A percentile compares a stretch with the other conserved stretches of the same genome.
These are phyloP conservation scores for Gossypium gossypioides DNA, from an alignment of 441 rosid genomes.

Conservation along the genomic window DNA sequence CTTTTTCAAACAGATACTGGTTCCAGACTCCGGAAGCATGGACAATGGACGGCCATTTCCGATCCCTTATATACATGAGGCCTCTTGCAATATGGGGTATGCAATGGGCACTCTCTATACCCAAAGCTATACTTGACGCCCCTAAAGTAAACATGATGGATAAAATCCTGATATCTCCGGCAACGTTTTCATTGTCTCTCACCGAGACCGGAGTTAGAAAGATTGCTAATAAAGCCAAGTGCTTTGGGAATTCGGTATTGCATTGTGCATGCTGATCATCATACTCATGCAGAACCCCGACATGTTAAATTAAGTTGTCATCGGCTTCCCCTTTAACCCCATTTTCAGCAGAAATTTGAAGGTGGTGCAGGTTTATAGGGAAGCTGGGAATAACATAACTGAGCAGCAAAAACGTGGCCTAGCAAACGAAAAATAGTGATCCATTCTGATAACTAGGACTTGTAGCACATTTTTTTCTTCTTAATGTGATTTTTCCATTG, in stretches of 20 bases:
- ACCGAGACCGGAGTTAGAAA: constrained; percentile 31
- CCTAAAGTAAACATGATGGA: constrained; percentile 82
- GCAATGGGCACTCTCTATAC: constrained; percentile 83
- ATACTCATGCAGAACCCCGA: neutral
- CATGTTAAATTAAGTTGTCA: neutral
- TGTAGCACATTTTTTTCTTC: neutral
- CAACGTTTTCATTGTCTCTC: constrained; percentile 34
- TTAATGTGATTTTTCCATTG: neutral
- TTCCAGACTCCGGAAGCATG: constrained; percentile 98
- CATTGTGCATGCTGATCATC: constrained; percentile 47
- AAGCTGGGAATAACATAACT: neutral
- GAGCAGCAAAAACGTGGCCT: neutral
- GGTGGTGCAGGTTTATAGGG: neutral
- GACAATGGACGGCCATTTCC: constrained; percentile 74
- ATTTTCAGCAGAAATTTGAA: neutral
- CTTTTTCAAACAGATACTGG: constrained; percentile 52
- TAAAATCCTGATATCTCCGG: constrained; percentile 54
- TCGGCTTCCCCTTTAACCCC: neutral
- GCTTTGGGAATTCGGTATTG: constrained; percentile 47
- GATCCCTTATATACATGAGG: constrained; percentile 92
- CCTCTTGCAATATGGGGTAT: constrained; percentile 94
- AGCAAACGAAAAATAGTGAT: neutral
- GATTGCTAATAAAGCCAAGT: constrained; percentile 45
- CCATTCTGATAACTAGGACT: neutral
- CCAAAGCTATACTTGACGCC: constrained; percentile 76